Evolutionary conservation across 371 early-diverging fungal species (phyloP), one percentile per base, ranked within the genome.

Genomic region (Amoeboradix gromovi): DNA sequence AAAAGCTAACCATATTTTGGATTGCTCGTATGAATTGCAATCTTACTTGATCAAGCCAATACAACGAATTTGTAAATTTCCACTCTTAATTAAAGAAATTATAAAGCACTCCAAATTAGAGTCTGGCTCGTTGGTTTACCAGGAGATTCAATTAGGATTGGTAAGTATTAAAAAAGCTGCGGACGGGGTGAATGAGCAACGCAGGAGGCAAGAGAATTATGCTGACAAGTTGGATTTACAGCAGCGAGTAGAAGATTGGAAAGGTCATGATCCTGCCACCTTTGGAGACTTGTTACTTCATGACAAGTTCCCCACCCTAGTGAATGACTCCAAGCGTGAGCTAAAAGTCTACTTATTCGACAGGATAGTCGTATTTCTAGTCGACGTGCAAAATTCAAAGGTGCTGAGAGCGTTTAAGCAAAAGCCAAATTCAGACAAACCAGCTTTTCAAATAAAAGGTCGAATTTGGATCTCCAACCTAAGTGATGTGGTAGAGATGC

Each of bases 11-110:
- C 27, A 67, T n/a, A 17, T 68, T n/a, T 30, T 68, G 31, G 68
- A 68, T 28, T 48, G 48, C 22, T 12, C 5, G 5, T 48, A 48
- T 48, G 48, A 48, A 5, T 48, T 48, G 22, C 48, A 48, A 48
- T 48, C 48, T 66, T 94, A 87, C 72, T 75, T 94, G 70, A 77
- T 95, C 30, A 81, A 88, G 32, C 96, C 96, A 1, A 84, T 93
- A 77, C 94, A 95, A 74, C 83, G 96, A 65, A 86, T 95, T 30
- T 92, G 91, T 31, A 78, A 92, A 75, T 92, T 92, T 75, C 86
- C 93, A 1, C 80, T 95, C 30, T 77, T 95, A 48, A 48, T 48
- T 48, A 79, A 83, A 71, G 80, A 80, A 70, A 31, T 77, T 16
- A 71, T 80, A 29, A 74, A 76, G 30, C 69, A 86, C 72, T 92